Conservation (phyloP, 768 basidiomycete species). For the Lactifluus subvellereus region DNA sequence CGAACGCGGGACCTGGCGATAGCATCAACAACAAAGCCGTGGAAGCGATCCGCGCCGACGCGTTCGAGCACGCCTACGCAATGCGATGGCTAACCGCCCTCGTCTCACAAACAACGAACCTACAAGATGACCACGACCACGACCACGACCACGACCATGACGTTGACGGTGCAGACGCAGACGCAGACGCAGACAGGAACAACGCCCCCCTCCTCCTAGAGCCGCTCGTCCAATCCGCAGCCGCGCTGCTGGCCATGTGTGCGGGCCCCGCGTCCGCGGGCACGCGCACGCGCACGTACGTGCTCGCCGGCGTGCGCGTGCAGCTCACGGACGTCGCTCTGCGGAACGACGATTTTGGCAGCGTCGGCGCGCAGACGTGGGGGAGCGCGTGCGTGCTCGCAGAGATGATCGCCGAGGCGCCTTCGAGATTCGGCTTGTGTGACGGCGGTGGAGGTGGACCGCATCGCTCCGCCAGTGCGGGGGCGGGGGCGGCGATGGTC, state of each 20-base stretch:
- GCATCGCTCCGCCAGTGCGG: background rate
- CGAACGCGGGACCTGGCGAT: background rate
- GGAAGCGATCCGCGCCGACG: constrained; percentile 44
- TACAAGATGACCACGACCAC: background rate
- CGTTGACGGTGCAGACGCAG: background rate
- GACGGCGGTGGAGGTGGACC: background rate
- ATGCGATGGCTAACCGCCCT: constrained; percentile 72
- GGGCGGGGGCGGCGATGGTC: background rate
- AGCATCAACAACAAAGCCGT: constrained; percentile 8
- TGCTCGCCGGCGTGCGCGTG: constrained; percentile 40
- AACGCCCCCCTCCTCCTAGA: constrained; percentile 27
- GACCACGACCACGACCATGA: background rate
- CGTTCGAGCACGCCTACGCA: constrained; percentile 63
- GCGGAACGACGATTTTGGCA: constrained; percentile 60
- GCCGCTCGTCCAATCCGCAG: constrained; percentile 45
- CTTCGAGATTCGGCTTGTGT: constrained; percentile 44
- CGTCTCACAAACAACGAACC: constrained; percentile 30
- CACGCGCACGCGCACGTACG: constrained; percentile 45
- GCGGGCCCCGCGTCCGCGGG: constrained; percentile 63
- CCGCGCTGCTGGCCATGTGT: constrained; percentile 57
- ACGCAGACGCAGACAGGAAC: background rate
- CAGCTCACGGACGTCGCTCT: constrained; percentile 62
- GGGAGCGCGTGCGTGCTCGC: constrained; percentile 78
- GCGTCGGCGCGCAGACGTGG: constrained; percentile 87
- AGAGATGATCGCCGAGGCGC: constrained; percentile 59